A percentile compares a stretch with the other conserved stretches of the same genome.
These are phyloP conservation scores for Cryptosporidium felis DNA, from an alignment of 169 alveolate genomes.

Conservation along the genomic window DNA sequence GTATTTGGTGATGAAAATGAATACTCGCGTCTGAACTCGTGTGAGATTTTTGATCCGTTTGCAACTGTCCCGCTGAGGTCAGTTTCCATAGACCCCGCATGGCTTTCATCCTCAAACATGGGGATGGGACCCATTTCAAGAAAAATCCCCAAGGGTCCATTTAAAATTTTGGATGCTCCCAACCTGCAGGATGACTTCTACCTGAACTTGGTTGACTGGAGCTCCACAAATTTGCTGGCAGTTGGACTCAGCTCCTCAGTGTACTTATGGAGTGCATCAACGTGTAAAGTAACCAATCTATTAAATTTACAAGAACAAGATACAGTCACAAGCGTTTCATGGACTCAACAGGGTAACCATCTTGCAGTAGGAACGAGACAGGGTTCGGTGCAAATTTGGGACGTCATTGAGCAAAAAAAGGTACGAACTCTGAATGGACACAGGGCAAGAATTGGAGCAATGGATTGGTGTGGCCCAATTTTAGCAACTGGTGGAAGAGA, in stretches of 20 bases:
- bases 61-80: conserved; percentile 68
- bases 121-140: conserved; percentile 67
- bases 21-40: conserved; percentile 2
- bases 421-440: conserved; percentile 86
- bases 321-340: conserved; percentile 87
- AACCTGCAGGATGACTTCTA: conserved; percentile 91
- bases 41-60: conserved; percentile 63
- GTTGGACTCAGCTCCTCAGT: conserved; percentile 91
- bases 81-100: conserved; percentile 64
- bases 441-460: conserved; percentile 89
- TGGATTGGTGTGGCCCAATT: conserved; percentile 88
- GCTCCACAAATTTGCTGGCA: conserved; percentile 84
- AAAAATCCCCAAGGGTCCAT: conserved; percentile 73
- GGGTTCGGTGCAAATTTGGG: conserved; percentile 88
- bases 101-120: conserved; percentile 34
- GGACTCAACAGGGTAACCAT: conserved; percentile 87
- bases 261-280: conserved; percentile 90
- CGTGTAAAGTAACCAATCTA: conserved; percentile 86
- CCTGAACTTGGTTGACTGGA: conserved; percentile 89
- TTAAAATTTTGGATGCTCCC: conserved; percentile 91
- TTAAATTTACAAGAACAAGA: conserved; percentile 85
- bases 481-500: conserved; percentile 92
- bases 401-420: conserved; percentile 72
- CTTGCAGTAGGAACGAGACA: conserved; percentile 87
- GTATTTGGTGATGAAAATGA: conserved; percentile 29